Percentiles rank a stretch among this genome's conserved stretches.
phyloP scores from a whole-genome alignment of 140 eudicot genomes.

The Bidens hawaiensis region DNA sequence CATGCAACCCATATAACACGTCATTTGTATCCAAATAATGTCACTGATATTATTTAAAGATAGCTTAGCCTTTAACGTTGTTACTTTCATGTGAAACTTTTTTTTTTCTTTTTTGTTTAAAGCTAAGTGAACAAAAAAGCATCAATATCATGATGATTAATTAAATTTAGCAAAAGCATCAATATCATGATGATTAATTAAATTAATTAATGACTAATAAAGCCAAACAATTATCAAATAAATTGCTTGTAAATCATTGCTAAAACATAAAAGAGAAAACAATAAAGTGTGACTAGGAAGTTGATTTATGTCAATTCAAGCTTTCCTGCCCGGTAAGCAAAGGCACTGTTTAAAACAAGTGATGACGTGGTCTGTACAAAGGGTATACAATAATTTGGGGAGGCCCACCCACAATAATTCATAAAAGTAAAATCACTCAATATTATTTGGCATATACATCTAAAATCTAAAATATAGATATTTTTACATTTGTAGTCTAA shows the following conservation, averaged over 20 bases:
- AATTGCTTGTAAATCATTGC: not conserved
- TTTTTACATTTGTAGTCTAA: too few species aligned
- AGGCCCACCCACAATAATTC: slow-evolving; percentile 11
- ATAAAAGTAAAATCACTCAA: not conserved
- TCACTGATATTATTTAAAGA: too few species aligned
- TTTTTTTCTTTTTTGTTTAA: slow-evolving; percentile 1
- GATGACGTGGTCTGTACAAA: slow-evolving; percentile 29
- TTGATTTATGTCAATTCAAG: slow-evolving; percentile 24
- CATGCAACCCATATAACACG: too few species aligned
- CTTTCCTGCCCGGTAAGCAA: slow-evolving; percentile 41
- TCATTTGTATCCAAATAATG: too few species aligned
- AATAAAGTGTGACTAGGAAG: not conserved
- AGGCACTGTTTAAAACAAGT: slow-evolving; percentile 29
- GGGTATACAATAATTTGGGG: slow-evolving; percentile 2
- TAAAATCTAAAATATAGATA: too few species aligned
- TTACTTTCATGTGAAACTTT: slow-evolving; percentile 24
- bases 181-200: slow-evolving; percentile 12
- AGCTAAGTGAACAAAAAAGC: slow-evolving; percentile 12
- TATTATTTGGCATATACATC: not conserved
- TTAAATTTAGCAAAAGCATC: slow-evolving; percentile 19
- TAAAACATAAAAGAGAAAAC: not conserved
- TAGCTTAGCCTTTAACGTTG: slow-evolving; percentile 7
- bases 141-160: slow-evolving; percentile 8
- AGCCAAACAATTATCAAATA: not conserved
- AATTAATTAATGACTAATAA: not conserved